Evolutionary conservation across 2,329 filamentous ascomycete genomes (phyloP), one percentile per base, ranked within the genome.

Genomic region (Phialophora chinensis): DNA sequence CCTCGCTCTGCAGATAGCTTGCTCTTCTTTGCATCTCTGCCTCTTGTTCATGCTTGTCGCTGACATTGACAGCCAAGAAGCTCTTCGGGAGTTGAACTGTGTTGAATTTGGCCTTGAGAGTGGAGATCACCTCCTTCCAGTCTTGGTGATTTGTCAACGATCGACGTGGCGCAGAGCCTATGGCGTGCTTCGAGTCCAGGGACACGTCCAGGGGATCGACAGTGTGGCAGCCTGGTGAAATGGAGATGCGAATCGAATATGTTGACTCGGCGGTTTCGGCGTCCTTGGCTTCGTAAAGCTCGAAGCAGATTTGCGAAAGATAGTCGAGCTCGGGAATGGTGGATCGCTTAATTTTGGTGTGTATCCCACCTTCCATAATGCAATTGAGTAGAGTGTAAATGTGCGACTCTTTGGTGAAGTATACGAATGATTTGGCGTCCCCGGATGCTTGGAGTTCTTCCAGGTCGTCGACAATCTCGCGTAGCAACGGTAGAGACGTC

Each of bases 381-480:
- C 94, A 98, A 78, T 99, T 99, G 66, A 99, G 87, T 4, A 99
- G 86, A 4, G 95, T 99, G 81, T 99, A 99, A 70, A 99, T 97
- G 77, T 99, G 95, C 0, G 92, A 97, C 79, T 99, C 95, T 79
- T 99, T 99, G 70, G 95, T 99, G 79, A 99, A 99, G 81, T 99
- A 99, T 80, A 98, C 92, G 83, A 98, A 98, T 1, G 91, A 94
- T 77, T 97, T 97, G 53, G 93, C 93, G 72, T 96, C 91, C 61
- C 94, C 90, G 0, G 92, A 96, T 3, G 95, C 94, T 79, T 99
- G 95, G 79, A 98, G 92, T 79, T 98, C 93, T 80, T 99, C 96
- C 1, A 99, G 85, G 74, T 99, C 94, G 75, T 93, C 91, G 6
- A 99, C 95, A 73, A 99, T 97, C 79, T 99, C 95, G 77, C 96